phyloP scores from a whole-genome alignment of 139 green algal genomes.

The Chlamydomonas urium region DNA sequence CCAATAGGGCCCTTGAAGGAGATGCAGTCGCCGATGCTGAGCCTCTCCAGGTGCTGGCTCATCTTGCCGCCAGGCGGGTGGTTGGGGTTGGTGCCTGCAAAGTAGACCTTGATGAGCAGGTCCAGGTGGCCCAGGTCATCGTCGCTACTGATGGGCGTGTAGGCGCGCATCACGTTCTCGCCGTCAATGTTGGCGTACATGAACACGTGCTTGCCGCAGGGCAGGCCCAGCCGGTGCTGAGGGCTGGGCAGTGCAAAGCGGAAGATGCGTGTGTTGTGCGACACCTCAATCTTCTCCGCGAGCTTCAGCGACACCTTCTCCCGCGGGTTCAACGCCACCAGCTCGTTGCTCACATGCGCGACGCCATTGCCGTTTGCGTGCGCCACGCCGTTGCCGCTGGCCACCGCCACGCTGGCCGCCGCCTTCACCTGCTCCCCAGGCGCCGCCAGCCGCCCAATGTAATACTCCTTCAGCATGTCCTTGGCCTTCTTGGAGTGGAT shows the following conservation, averaged over 20 bases:
- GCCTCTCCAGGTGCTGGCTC: slow-evolving; percentile 51
- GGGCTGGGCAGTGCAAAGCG: slow-evolving; percentile 86
- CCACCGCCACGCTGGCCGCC: background rate
- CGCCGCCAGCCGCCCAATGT: slow-evolving; percentile 67
- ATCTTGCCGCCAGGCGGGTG: slow-evolving; percentile 89
- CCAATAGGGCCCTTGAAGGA: slow-evolving; percentile 93
- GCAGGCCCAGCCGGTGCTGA: slow-evolving; percentile 87
- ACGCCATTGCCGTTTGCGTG: background rate
- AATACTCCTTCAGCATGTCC: slow-evolving; percentile 75
- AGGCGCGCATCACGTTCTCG: slow-evolving; percentile 91
- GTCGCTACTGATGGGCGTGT: slow-evolving; percentile 88
- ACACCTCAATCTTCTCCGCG: slow-evolving; percentile 71
- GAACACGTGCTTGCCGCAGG: slow-evolving; percentile 92
- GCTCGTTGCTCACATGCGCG: background rate
- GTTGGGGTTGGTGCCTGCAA: background rate
- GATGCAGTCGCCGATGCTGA: slow-evolving; percentile 86
- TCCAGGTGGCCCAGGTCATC: slow-evolving; percentile 89
- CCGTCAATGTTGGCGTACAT: slow-evolving; percentile 79
- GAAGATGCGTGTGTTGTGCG: slow-evolving; percentile 83
- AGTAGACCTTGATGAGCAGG: slow-evolving; percentile 86
- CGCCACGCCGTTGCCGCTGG: background rate
- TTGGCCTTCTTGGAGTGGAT: slow-evolving; percentile 88
- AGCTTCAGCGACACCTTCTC: slow-evolving; percentile 78
- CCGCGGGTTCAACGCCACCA: slow-evolving; percentile 69
- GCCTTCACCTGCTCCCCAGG: slow-evolving; percentile 19